phyloP scores from a whole-genome alignment of 371 early-diverging fungal species.

The Cokeromyces recurvatus region DNA sequence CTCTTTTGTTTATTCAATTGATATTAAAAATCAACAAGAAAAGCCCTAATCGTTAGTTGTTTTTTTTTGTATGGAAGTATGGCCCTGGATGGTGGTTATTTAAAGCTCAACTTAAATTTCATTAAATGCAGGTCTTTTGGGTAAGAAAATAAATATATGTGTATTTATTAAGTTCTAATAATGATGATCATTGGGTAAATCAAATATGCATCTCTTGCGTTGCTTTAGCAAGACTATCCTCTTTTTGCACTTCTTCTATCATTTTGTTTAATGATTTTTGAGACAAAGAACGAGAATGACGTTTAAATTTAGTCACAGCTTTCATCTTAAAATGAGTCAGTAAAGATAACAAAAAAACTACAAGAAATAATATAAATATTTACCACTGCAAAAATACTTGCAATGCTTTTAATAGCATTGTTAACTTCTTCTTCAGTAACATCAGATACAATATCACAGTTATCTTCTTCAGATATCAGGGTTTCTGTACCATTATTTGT shows the following conservation, averaged over 20 bases:
- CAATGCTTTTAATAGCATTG: slow-evolving; percentile 70
- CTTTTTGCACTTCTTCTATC: slow-evolving; percentile 23
- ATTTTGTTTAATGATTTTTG: slow-evolving; percentile 38
- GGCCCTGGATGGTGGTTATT: no score
- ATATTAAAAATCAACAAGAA: not conserved
- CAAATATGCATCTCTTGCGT: not conserved
- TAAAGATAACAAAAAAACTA: not conserved
- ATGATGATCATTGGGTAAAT: no score
- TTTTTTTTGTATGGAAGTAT: no score
- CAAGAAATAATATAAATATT: no score
- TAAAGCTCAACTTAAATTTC: no score
- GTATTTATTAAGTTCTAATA: no score
- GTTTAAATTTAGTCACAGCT: slow-evolving; percentile 48
- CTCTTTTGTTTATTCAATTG: not conserved
- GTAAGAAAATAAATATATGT: no score
- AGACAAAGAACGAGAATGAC: slow-evolving; percentile 46
- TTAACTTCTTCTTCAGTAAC: slow-evolving; percentile 84
- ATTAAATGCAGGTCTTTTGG: no score
- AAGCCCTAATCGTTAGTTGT: no score
- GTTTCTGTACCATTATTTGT: slow-evolving; percentile 65
- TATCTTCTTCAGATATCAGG: slow-evolving; percentile 76
- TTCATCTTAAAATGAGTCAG: slow-evolving; percentile 26
- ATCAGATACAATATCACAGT: slow-evolving; percentile 58
- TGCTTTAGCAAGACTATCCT: slow-evolving; percentile 1
- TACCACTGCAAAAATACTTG: slow-evolving; percentile 49